These are phyloP conservation scores for Sporothrix sp. DNA, from an alignment of 2,329 filamentous ascomycete species.

Conservation along the genomic window DNA sequence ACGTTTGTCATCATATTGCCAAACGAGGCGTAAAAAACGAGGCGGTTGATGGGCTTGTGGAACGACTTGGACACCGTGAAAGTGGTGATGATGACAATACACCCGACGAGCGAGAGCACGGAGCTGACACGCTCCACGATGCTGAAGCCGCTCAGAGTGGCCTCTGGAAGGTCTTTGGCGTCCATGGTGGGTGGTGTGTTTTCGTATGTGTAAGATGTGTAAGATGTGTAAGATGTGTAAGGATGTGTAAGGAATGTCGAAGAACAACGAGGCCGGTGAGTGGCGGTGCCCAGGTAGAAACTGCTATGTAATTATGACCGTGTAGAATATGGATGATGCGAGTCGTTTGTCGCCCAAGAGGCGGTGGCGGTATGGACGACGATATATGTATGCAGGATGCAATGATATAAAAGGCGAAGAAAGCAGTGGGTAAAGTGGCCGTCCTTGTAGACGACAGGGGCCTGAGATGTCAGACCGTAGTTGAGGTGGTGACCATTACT, in stretches of 20 bases:
- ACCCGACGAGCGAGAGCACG: slow-evolving; percentile 60
- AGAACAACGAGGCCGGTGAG: background rate
- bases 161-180: slow-evolving; percentile 10
- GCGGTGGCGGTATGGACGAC: background rate
- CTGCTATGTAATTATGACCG: too few relatives aligned
- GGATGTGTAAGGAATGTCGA: background rate
- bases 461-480: slow-evolving; percentile 2
- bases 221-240: background rate
- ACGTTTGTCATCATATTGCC: slow-evolving; percentile 73
- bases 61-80: slow-evolving; percentile 61
- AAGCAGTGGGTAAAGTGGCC: background rate
- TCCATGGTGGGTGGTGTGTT: slow-evolving; percentile 16
- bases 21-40: slow-evolving; percentile 75
- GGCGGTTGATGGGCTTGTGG: slow-evolving; percentile 76
- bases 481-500: background rate
- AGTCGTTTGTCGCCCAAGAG: background rate
- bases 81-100: slow-evolving; percentile 60
- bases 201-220: background rate
- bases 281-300: too few relatives aligned
- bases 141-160: slow-evolving; percentile 46
- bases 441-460: background rate
- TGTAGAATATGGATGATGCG: too few relatives aligned
- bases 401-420: background rate
- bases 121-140: slow-evolving; percentile 60
- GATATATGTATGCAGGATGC: background rate